Evolutionary conservation across 306 rosid species (phyloP).

Genomic region (Fagus crenata): DNA sequence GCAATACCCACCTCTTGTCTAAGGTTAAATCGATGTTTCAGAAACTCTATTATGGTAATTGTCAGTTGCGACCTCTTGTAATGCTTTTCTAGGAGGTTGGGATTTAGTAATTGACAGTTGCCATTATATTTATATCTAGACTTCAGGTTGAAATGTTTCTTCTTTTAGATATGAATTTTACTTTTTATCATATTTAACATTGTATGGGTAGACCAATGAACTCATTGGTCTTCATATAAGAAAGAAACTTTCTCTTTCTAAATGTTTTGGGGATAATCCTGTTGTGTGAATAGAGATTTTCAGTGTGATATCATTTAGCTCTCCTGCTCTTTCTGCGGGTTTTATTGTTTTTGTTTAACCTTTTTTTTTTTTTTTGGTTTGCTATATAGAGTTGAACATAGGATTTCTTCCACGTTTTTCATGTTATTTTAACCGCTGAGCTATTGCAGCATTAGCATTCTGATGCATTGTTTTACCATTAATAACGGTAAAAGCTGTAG

Average conservation of each 20-base stretch:
- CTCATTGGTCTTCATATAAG: conserved; percentile 41
- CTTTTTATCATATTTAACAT: conserved; percentile 42
- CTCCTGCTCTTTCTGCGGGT: not conserved
- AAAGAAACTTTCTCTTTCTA: conserved; percentile 14
- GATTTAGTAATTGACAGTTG: conserved; percentile 40
- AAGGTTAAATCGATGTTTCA: conserved; percentile 34
- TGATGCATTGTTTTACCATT: not conserved
- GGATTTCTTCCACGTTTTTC: not conserved
- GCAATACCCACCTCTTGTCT: conserved; percentile 82
- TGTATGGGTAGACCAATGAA: conserved; percentile 37
- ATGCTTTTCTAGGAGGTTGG: conserved; percentile 20
- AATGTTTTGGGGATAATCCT: conserved; percentile 5
- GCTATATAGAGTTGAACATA: not conserved
- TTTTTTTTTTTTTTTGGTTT: too few relatives aligned
- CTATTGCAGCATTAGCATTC: not conserved
- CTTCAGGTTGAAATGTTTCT: conserved; percentile 24
- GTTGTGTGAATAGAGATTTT: not conserved
- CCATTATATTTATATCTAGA: conserved; percentile 28
- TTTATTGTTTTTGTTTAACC: too few relatives aligned
- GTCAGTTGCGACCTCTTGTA: conserved; percentile 42
- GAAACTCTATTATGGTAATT: conserved; percentile 38
- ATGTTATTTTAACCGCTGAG: not conserved
- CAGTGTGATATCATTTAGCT: not conserved
- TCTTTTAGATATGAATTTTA: conserved; percentile 34
- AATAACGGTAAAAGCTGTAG: not conserved